Conservation (phyloP, 768 basidiomycete species). For the Hygrophorus russula region DNA sequence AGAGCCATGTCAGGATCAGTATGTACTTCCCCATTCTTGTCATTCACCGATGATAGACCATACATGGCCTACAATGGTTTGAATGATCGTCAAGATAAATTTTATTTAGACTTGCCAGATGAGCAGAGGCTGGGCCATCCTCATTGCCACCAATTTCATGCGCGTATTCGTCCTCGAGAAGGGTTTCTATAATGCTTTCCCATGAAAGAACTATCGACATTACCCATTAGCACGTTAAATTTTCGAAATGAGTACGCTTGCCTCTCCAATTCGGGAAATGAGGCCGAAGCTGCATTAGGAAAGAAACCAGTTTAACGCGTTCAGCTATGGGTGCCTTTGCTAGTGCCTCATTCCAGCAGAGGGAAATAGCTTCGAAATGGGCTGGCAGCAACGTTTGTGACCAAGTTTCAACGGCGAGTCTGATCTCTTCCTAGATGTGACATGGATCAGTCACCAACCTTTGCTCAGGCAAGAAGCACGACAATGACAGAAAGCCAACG, state of each 20-base stretch:
- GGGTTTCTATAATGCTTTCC: conserved; percentile 45
- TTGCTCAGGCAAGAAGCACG: neutral
- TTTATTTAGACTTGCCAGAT: conserved; percentile 22
- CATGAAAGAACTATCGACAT: conserved; percentile 46
- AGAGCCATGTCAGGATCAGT: conserved; percentile 36
- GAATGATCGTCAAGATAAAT: neutral
- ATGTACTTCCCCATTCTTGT: conserved; percentile 8
- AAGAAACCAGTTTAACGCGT: conserved; percentile 45
- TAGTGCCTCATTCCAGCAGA: conserved; percentile 58
- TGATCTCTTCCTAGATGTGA: conserved; percentile 50
- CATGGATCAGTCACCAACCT: neutral
- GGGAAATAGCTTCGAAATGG: conserved; percentile 53
- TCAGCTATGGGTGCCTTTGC: conserved; percentile 44
- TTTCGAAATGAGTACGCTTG: conserved; percentile 15
- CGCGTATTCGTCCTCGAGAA: conserved; percentile 44
- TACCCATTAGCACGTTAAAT: neutral
- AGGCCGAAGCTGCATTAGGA: conserved; percentile 56
- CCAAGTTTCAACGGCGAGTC: conserved; percentile 45
- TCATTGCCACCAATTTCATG: conserved; percentile 25
- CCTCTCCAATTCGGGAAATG: conserved; percentile 62
- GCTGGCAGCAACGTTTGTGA: conserved; percentile 50
- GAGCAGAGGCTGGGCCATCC: conserved; percentile 27
- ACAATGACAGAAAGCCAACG: conserved; percentile 8
- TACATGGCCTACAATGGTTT: conserved; percentile 28
- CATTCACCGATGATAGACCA: conserved; percentile 24